Base-by-base conservation (phyloP, 1,284 basidiomycete genomes). In the Microbotryum scabiosae region DNA sequence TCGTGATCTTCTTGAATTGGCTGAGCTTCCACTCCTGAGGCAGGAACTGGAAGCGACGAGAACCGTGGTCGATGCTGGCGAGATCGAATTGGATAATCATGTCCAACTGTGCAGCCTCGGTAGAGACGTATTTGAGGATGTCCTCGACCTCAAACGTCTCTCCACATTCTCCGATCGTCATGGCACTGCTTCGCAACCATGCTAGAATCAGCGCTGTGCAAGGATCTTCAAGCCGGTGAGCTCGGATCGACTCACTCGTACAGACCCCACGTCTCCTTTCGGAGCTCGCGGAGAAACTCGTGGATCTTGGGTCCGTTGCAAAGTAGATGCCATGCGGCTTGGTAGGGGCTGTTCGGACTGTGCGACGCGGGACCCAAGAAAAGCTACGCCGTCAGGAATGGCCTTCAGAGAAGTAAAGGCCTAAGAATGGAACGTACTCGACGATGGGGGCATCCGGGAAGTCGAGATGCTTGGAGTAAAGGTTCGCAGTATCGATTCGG, bases 131-230 rank as follows among this genome's bases (percentile, higher is more conserved):
- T 44, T 76, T 26, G 30, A 66, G 59, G 48, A 66, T 46, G 36
- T 60, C 51, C 23, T 57, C 51, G n/a, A 57, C 51, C 16, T 30
- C 21, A 12, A 82, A 78, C 9, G 82, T 82, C 67, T 81, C 81
- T 0, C 83, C 82, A 1, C 80, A 80, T 75, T 86, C 85, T 52
- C 85, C 85, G 14, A 87, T 84, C 14, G 84, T 85, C 64, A 86
- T 82, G 20, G 82, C 72, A 54, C 72, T 70, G 67, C 5, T 41
- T 41, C 36, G 36, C 36, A 41, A 10, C 36, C 36, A 16, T 20
- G 41, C 8, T 12, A 44, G 9, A 5, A 45, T 44, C 20, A 12
- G 18, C 21, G 23, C 21, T n/a, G 23, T 21, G 1, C 23, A 6
- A 44, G 43, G 30, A 41, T 41, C 36, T 41, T 10, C 36, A 41